These are phyloP conservation scores for Asterella californica DNA, from an alignment of 225 moss, liverwort and hornwort species.

Conservation along the genomic window DNA sequence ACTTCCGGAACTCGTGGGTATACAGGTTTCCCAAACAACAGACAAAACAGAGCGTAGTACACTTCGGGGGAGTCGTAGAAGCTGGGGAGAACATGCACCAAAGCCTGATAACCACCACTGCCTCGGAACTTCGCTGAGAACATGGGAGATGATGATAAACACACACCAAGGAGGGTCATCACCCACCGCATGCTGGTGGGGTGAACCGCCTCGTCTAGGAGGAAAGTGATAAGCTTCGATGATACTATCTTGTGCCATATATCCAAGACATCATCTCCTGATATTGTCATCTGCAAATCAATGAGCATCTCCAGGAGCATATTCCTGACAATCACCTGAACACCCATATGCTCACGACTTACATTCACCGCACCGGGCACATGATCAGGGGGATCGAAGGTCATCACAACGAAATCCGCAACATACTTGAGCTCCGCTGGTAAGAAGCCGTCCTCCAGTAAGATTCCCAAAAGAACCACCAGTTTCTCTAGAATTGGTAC, in stretches of 20 bases:
- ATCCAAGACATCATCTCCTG: conserved; percentile 68
- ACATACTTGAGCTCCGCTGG: conserved; percentile 81
- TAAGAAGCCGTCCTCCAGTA: conserved; percentile 80
- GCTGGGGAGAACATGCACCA: conserved; percentile 81
- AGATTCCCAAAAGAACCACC: conserved; percentile 69
- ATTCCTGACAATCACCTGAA: conserved; percentile 88
- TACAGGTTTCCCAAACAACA: conserved; percentile 80
- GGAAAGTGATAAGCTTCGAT: conserved; percentile 79
- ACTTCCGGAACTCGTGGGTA: conserved; percentile 94
- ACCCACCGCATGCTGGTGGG: conserved; percentile 85
- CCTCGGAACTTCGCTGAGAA: conserved; percentile 81
- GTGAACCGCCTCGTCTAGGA: conserved; percentile 82
- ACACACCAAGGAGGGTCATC: conserved; percentile 84
- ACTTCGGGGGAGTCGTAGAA: conserved; percentile 95
- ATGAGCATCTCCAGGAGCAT: conserved; percentile 91
- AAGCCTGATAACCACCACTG: conserved; percentile 83
- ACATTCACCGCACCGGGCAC: conserved; percentile 51
- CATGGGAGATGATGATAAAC: conserved; percentile 74
- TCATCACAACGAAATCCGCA: conserved; percentile 97
- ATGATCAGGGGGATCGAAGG: conserved; percentile 80
- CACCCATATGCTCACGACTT: conserved; percentile 62
- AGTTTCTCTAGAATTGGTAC: conserved; percentile 76
- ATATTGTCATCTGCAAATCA: conserved; percentile 77
- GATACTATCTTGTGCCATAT: conserved; percentile 91
- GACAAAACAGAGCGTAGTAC: conserved; percentile 85